These are phyloP conservation scores for Trichoderma brevicompactum DNA, from an alignment of 2,329 filamentous ascomycete genomes.

Conservation along the genomic window DNA sequence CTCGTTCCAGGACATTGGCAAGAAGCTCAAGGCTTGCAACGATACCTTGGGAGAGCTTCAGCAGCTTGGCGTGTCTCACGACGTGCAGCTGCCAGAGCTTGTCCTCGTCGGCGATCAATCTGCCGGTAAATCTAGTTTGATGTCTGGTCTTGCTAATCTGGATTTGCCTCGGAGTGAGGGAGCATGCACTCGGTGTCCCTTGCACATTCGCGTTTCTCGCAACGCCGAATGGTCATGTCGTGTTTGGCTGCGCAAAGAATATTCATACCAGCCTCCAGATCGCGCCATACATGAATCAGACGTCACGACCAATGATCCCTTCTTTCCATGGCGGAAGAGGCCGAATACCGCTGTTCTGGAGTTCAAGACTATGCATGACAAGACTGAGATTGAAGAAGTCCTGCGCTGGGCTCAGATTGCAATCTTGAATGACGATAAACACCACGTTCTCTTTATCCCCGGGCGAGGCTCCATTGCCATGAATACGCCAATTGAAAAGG, in stretches of 20 bases:
- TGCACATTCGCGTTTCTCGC: constrained; percentile 73
- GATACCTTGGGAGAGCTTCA: constrained; percentile 70
- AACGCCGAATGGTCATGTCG: constrained; percentile 68
- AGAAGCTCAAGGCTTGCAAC: constrained; percentile 67
- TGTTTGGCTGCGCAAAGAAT: constrained; percentile 69
- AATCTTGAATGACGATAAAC: constrained; percentile 67
- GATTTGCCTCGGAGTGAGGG: constrained; percentile 69
- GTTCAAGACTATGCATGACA: constrained; percentile 68
- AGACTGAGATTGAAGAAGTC: constrained; percentile 66
- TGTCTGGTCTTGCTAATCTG: constrained; percentile 70
- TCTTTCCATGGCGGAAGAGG: constrained; percentile 68
- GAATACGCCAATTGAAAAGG: constrained; percentile 43
- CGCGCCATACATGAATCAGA: constrained; percentile 49
- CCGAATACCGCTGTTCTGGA: constrained; percentile 51
- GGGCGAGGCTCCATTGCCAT: constrained; percentile 48
- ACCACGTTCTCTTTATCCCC: constrained; percentile 59
- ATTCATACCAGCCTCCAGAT: constrained; percentile 54
- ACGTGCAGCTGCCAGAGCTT: constrained; percentile 74
- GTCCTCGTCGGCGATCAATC: constrained; percentile 85
- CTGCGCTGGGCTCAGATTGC: constrained; percentile 78
- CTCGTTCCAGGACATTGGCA: constrained; percentile 59
- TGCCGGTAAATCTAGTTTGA: constrained; percentile 75
- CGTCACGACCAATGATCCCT: constrained; percentile 56
- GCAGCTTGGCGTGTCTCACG: constrained; percentile 71
- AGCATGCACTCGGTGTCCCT: constrained; percentile 79